A percentile compares a stretch with the other conserved stretches of the same genome.
phyloP scores from a whole-genome alignment of 2,329 filamentous ascomycete species.

The Penicillium sp. region DNA sequence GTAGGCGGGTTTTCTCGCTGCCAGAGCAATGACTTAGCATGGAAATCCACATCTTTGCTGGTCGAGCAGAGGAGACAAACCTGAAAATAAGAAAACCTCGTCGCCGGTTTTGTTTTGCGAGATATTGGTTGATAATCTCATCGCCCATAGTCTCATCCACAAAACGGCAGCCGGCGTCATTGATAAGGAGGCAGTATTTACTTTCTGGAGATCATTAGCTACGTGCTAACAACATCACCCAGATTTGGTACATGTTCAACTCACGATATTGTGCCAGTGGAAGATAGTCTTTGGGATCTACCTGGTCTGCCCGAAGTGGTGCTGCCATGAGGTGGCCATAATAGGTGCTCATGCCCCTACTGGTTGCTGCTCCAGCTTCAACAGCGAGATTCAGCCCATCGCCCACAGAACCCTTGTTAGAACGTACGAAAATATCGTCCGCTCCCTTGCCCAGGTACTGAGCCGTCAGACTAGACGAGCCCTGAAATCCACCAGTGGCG shows the following conservation, averaged over 20 bases:
- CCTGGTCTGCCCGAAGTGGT: constrained; percentile 25
- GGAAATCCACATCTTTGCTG: background rate
- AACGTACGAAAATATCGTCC: constrained; percentile 33
- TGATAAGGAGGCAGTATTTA: constrained; percentile 29
- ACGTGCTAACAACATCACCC: background rate
- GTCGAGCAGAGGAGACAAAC: constrained; percentile 12
- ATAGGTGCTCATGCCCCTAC: constrained; percentile 32
- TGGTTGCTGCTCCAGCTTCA: constrained; percentile 28
- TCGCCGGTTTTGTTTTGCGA: constrained; percentile 32
- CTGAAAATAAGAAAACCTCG: constrained; percentile 32
- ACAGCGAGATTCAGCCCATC: constrained; percentile 31
- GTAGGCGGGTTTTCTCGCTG: constrained; percentile 27
- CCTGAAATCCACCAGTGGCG: constrained; percentile 34
- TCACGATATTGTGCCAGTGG: constrained; percentile 33
- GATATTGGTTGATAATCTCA: constrained; percentile 33
- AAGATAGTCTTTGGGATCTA: constrained; percentile 29
- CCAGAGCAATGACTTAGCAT: background rate
- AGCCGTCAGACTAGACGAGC: constrained; percentile 23
- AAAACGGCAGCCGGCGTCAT: constrained; percentile 28
- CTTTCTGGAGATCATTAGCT: constrained; percentile 22
- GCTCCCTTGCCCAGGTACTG: constrained; percentile 27
- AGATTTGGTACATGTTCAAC: background rate
- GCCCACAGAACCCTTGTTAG: constrained; percentile 30
- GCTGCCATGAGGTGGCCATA: constrained; percentile 34
- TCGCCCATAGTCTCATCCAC: constrained; percentile 31